phyloP scores from a whole-genome alignment of 495 filamentous ascomycete species.

The Astrothelium macrocarpum region DNA sequence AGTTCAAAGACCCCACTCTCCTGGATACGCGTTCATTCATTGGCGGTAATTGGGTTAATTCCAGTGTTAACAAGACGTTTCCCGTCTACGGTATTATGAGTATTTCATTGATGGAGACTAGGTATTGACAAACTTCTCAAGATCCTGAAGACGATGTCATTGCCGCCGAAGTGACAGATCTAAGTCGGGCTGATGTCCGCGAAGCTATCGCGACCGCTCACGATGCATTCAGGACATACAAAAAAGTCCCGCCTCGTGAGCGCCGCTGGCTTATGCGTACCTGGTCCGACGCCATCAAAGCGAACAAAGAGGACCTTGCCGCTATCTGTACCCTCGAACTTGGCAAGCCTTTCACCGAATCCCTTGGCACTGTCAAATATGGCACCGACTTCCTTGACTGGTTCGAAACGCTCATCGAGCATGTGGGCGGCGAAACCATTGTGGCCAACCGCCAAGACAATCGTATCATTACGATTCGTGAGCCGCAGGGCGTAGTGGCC shows the following conservation, averaged over 20 bases:
- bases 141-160: conserved; percentile 14
- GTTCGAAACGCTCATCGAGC: conserved; percentile 15
- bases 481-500: conserved; percentile 16
- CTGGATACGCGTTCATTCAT: conserved; percentile 71
- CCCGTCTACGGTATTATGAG: conserved; percentile 53
- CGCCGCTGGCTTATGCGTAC: conserved; percentile 9
- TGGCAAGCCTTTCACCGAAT: conserved; percentile 5
- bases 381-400: conserved; percentile 14
- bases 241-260: neutral
- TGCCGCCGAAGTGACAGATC: conserved; percentile 11
- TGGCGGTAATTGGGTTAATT: conserved; percentile 73
- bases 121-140: neutral
- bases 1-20: conserved; percentile 77
- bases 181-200: conserved; percentile 6
- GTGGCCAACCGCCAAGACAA: neutral
- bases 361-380: conserved; percentile 8
- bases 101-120: neutral
- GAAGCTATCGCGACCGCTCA: conserved; percentile 10
- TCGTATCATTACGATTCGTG: conserved; percentile 12
- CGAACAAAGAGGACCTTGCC: conserved; percentile 11
- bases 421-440: conserved; percentile 12
- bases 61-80: conserved; percentile 70
- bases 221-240: conserved; percentile 9
- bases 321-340: conserved; percentile 1
- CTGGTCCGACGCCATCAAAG: conserved; percentile 15